Evolutionary conservation across 352 stramenopile genomes (phyloP), one percentile per base, ranked within the genome.

Genomic region (Phytophthora podocarpi): DNA sequence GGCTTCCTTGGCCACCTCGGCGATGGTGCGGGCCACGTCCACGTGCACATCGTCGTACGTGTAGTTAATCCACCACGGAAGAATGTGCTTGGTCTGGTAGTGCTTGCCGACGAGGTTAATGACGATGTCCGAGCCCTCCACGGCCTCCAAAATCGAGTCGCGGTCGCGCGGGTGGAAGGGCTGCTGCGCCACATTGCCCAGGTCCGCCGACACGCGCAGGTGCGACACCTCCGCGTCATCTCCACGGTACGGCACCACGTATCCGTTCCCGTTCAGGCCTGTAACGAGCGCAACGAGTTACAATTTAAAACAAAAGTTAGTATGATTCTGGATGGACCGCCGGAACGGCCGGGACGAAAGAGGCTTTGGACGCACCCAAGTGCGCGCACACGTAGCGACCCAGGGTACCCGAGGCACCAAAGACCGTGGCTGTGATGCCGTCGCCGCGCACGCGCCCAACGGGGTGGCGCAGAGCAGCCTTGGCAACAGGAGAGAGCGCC

Each of bases 51-150:
- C 96, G 39, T 98, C 80, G 67, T 98, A 98, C 58, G 85, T 92
- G 74, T 96, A 99, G 78, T 98, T 93, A 87, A 96, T 97, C 84
- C 88, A 95, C 86, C 84, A 95, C 20, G 90, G 89, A 34, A 98
- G 72, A 3, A 98, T 73, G 71, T 98, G 87, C 78, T 97, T 97
- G 28, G 96, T 98, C 76, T 99, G 94, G 74, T 99, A 99, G 76
- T 98, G 84, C 69, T 99, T 99, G 42, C 97, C 97, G 47, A 99
- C 89, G 10, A 99, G 60, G 76, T 99, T 99, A 67, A 99, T 94
- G 30, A 99, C 97, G 59, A 98, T 80, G 63, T 99, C 96, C 28
- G 89, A 93, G 74, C 96, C 91, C 24, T 88, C 70, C 34, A 99
- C 93, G 1, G 94, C 85, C 32, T 97, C 77, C 34, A 82, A 76